Base-by-base conservation (phyloP, 2,329 filamentous ascomycete species). In the Rhynchosporium secalis region DNA sequence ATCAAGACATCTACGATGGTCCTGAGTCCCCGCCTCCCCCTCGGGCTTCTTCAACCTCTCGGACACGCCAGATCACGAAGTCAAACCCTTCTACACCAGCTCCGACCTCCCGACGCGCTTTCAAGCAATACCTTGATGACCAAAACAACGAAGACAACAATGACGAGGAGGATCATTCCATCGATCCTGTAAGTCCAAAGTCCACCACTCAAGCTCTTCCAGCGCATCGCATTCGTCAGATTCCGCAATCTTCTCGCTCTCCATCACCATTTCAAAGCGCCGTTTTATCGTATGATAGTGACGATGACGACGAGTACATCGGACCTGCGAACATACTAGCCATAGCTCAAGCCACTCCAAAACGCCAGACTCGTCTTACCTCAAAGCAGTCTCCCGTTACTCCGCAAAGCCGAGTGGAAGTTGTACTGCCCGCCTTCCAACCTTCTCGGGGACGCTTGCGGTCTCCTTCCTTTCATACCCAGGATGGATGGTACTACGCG, bases 281-380 rank as follows among this genome's bases (percentile, higher is more conserved):
- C 28, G 12, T 9, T 13, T 2, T 48, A 8, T 3, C 10, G 5
- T 5, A 29, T 29, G 46, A 52, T 26, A n/a, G 20, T 12, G 48
- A 51, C 13, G 48, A 51, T n/a, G 29, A 51, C 13, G n/a, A 31
- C 29, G 48, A 52, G 4, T 52, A 52, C 20, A n/a, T 52, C n/a
- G 33, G 31, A 9, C 31, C 48, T 2, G 7, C 15, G 9, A 38
- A 33, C 10, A 9, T 26, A 26, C 31, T 20, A 7, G 2, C 33
- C 5, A 12, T 26, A 1, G n/a, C 31, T 52, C 31, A 52, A 8
- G 15, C 13, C 1, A 48, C 15, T 3, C 20, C n/a, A 26, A 46
- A 26, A 20, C 48, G 48, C 36, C 48, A n/a, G 13, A 52, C 48
- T 52, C 48, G 33, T 20, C 48, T 12, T 7, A 38, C 31, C 12